Evolutionary conservation across 768 basidiomycete genomes (phyloP).

Genomic region (Boletellus sp.): DNA sequence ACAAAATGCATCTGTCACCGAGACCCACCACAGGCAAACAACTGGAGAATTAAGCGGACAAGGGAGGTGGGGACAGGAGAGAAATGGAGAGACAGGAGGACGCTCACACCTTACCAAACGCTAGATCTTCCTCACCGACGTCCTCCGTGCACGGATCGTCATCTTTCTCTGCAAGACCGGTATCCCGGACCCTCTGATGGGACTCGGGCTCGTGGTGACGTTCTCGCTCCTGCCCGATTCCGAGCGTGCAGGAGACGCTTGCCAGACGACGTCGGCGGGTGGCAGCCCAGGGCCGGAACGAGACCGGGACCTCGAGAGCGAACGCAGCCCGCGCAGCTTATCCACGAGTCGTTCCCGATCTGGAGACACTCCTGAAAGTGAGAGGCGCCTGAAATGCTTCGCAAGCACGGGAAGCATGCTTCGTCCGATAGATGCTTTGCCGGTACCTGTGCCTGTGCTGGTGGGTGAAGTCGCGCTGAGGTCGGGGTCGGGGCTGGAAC

Average conservation of each 20-base stretch:
- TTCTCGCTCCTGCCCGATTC: conserved; percentile 16
- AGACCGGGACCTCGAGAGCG: conserved; percentile 12
- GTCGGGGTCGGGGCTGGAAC: conserved; percentile 1
- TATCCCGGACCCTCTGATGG: conserved; percentile 25
- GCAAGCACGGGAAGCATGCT: conserved; percentile 31
- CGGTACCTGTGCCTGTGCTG: neutral
- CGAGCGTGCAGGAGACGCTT: conserved; percentile 16
- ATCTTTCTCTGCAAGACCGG: conserved; percentile 27
- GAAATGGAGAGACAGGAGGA: neutral
- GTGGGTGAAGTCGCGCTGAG: conserved; percentile 2
- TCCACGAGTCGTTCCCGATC: conserved; percentile 23
- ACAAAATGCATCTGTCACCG: neutral
- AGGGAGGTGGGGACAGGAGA: neutral
- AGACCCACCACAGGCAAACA: neutral
- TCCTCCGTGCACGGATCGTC: conserved; percentile 26
- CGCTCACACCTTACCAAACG: neutral
- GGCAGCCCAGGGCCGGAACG: conserved; percentile 6
- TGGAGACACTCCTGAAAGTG: conserved; percentile 14
- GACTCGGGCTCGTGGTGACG: conserved; percentile 15
- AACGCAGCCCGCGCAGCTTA: conserved; percentile 23
- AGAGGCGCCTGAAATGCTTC: conserved; percentile 25
- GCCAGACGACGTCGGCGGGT: conserved; percentile 5
- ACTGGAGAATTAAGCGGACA: conserved; percentile 42
- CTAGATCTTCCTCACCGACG: conserved; percentile 18
- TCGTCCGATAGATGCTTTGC: conserved; percentile 12